Evolutionary conservation across 2,329 filamentous ascomycete species (phyloP).

Genomic region (Phyllosticta ampelicida): DNA sequence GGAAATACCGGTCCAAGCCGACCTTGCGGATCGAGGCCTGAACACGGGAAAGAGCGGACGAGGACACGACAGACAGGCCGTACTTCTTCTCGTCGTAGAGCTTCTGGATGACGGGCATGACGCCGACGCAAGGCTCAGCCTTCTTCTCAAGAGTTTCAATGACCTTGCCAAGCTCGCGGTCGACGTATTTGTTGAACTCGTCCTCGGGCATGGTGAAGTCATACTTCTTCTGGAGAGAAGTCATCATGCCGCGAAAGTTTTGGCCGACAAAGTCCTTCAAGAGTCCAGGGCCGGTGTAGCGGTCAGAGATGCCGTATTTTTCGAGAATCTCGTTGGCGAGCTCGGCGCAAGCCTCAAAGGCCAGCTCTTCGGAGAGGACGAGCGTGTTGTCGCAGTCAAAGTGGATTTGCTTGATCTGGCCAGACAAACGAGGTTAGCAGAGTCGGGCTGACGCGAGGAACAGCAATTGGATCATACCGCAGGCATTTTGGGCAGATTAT

Average conservation of each 20-base stretch:
- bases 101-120: conserved; percentile 55
- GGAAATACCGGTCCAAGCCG: conserved; percentile 70
- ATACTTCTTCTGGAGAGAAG: conserved; percentile 63
- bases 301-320: conserved; percentile 50
- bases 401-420: conserved; percentile 39
- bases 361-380: conserved; percentile 79
- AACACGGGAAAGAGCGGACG: conserved; percentile 68
- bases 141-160: conserved; percentile 66
- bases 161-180: conserved; percentile 69
- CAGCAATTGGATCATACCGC: neutral
- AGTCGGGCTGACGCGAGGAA: neutral
- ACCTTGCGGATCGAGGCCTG: conserved; percentile 69
- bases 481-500: neutral
- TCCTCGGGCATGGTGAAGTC: conserved; percentile 56
- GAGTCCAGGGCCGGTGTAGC: conserved; percentile 68
- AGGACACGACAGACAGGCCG: conserved; percentile 68
- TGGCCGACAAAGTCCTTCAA: conserved; percentile 84
- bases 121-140: conserved; percentile 58
- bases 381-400: conserved; percentile 74
- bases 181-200: conserved; percentile 65
- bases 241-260: conserved; percentile 90
- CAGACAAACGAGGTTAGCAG: neutral
- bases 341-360: conserved; percentile 83
- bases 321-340: conserved; percentile 78
- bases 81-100: conserved; percentile 54